Base-by-base conservation (phyloP, 495 filamentous ascomycete species). In the Penicillium riverlandense region DNA sequence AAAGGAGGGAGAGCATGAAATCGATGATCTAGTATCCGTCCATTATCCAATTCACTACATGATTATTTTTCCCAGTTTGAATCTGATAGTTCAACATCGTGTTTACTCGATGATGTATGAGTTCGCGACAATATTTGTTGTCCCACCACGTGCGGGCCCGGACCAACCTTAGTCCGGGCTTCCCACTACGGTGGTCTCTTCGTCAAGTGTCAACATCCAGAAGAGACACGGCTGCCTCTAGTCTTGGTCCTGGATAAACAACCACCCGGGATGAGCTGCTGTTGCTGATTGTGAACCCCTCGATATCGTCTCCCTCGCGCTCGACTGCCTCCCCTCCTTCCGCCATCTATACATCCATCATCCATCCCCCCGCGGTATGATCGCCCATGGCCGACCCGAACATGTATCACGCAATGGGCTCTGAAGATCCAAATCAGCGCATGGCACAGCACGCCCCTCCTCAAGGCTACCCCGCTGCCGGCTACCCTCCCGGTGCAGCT, bases 361-460 rank as follows among this genome's bases (percentile, higher is more conserved):
- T n/a, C 15, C 15, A 1, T 16, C 4, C 34, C 41, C 41, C 37
- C 38, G 40, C 48, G 47, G 41, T 45, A 60, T 62, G 57, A 62
- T 52, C 48, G 48, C 58, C 48, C 49, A 88, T 91, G 86, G 77
- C 84, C 52, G 84, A 91, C 57, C 84, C 81, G 67, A 63, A 76
- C 53, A 83, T 84, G 76, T 91, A 88, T 68, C 82, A 90, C 59
- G 69, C 83, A 62, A 73, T 84, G 46, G 85, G 79, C 37, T 57
- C 80, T 59, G 72, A 84, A 57, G 82, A 84, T 56, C 76, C 84
- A 38, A 78, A 75, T 40, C 78, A 78, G 46, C 70, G 66, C 32
- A 69, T 65, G 43, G 62, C 59, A 29, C 79, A 84, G 29, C 80
- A 85, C n/a, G 67, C 71, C 35, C 68, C 77, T 42, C 74, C 77